phyloP scores from a whole-genome alignment of 2,329 filamentous ascomycete species.

The Aspergillus eucalypticola region DNA sequence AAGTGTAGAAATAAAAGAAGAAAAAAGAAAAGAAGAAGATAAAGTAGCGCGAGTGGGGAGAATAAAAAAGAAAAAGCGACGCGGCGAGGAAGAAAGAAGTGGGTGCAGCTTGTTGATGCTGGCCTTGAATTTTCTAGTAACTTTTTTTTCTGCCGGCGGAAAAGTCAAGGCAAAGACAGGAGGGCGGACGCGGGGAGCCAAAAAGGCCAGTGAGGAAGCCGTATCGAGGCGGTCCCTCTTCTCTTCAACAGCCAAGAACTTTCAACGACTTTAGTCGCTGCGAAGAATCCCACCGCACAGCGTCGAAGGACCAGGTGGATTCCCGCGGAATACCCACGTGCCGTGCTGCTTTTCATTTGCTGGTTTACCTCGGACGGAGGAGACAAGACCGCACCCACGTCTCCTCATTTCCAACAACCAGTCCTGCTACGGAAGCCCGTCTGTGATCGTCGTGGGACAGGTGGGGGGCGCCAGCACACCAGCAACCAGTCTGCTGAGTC shows the following conservation, averaged over 20 bases:
- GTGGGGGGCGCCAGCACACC: neutral
- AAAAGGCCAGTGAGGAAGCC: neutral
- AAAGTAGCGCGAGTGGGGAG: neutral
- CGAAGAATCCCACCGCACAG: constrained; percentile 13
- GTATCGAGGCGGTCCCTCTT: too few species aligned
- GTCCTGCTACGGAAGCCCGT: neutral
- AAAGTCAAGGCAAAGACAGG: constrained; percentile 10
- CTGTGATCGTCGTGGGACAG: constrained; percentile 1
- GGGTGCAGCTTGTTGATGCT: neutral
- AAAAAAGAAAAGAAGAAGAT: neutral
- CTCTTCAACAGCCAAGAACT: neutral
- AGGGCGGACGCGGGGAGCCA: constrained; percentile 18
- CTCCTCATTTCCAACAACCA: neutral
- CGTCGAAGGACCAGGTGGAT: neutral
- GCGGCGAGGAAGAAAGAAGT: neutral
- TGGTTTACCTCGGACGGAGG: neutral
- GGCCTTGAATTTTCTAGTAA: constrained; percentile 11
- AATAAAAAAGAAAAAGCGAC: constrained; percentile 8
- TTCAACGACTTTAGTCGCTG: constrained; percentile 4
- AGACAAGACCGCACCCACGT: neutral
- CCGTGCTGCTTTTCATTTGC: constrained; percentile 8
- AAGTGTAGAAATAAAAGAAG: neutral
- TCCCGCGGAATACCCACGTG: constrained; percentile 15
- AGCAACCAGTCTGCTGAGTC: constrained; percentile 1
- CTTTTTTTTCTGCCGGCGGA: constrained; percentile 30